These are phyloP conservation scores for Scheffersomyces lignicola DNA, from an alignment of 1,139 yeast genomes.

Conservation along the genomic window DNA sequence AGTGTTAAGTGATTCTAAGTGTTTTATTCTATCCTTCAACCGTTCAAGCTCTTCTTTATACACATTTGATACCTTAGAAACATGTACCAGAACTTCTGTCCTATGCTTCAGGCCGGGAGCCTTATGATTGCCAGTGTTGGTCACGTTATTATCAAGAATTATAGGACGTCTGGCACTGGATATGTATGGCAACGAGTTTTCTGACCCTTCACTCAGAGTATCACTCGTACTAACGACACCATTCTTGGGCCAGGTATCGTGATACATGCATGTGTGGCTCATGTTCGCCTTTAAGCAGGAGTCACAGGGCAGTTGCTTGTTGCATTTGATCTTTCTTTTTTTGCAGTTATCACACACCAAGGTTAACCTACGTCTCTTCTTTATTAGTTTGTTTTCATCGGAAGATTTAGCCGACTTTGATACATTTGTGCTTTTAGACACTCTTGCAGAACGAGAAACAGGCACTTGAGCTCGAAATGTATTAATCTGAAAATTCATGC, in stretches of 20 bases:
- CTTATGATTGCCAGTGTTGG: not conserved
- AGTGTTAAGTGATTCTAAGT: conserved; percentile 2
- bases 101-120: not conserved
- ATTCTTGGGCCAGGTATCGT: conserved; percentile 3
- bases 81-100: not conserved
- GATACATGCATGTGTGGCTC: not conserved
- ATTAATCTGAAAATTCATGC: not conserved
- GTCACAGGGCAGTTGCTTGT: conserved; percentile 17
- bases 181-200: conserved; percentile 1
- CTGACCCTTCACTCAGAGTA: not conserved
- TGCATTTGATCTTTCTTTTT: conserved; percentile 18
- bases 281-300: conserved; percentile 11
- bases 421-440: too few species aligned
- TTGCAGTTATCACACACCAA: conserved; percentile 20
- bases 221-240: not conserved
- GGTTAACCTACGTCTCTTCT: conserved; percentile 16
- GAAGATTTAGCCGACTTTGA: too few species aligned
- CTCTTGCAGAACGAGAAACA: not conserved
- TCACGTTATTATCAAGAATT: not conserved
- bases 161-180: conserved; percentile 4
- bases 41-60: conserved; percentile 2
- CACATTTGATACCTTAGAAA: not conserved
- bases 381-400: conserved; percentile 5
- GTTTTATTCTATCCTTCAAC: not conserved
- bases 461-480: not conserved